phyloP scores from a whole-genome alignment of 2,329 filamentous ascomycete genomes.

The Sporothrix protearum region DNA sequence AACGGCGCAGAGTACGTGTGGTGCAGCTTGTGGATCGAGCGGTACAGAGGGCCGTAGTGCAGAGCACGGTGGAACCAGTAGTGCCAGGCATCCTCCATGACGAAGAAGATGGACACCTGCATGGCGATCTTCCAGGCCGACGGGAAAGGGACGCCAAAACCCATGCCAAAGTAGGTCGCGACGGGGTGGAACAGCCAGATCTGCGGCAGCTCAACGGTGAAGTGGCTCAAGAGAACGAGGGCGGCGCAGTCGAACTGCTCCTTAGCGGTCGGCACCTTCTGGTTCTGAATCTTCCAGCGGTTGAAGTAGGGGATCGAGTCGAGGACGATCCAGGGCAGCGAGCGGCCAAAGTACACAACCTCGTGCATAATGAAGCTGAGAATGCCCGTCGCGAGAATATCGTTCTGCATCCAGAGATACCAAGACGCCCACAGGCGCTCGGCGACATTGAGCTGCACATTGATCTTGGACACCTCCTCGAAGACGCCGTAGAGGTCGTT shows the following conservation, averaged over 20 bases:
- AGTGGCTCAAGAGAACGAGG: conserved; percentile 90
- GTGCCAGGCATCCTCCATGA: conserved; percentile 96
- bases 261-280: conserved; percentile 84
- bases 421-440: conserved; percentile 93
- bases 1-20: conserved; percentile 98
- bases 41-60: conserved; percentile 95
- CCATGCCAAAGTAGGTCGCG: conserved; percentile 86
- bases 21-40: conserved; percentile 96
- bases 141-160: conserved; percentile 86
- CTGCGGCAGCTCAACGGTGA: conserved; percentile 96
- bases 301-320: conserved; percentile 83
- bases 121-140: conserved; percentile 78
- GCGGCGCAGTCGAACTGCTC: conserved; percentile 95
- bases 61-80: conserved; percentile 93
- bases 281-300: conserved; percentile 88
- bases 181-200: conserved; percentile 99
- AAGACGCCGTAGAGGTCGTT: conserved; percentile 56
- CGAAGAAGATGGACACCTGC: conserved; percentile 91
- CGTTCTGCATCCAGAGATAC: conserved; percentile 98
- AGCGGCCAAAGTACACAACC: conserved; percentile 87
- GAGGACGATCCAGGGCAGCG: conserved; percentile 87
- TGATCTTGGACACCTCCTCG: conserved; percentile 65
- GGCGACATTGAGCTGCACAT: conserved; percentile 79
- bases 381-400: conserved; percentile 92
- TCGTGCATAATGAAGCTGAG: conserved; percentile 98